Percentiles rank a stretch among this genome's conserved stretches.
Conservation (phyloP, 2,329 filamentous ascomycete species). For the Dactylellina haptotyla region DNA sequence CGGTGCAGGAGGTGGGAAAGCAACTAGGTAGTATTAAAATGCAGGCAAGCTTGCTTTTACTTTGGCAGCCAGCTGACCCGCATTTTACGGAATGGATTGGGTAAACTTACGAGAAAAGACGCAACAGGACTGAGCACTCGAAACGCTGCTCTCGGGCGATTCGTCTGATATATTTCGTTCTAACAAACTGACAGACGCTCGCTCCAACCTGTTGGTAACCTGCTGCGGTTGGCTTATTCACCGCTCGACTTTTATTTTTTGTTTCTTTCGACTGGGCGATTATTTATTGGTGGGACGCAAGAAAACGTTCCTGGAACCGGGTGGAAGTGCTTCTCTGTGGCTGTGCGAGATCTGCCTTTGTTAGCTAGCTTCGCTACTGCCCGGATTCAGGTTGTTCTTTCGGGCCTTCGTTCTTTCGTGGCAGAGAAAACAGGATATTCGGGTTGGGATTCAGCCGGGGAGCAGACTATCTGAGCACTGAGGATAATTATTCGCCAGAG, state of each 20-base stretch:
- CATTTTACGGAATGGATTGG: conserved; percentile 52
- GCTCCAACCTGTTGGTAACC: not conserved
- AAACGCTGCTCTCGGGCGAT: conserved; percentile 3
- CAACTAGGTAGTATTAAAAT: too few species aligned
- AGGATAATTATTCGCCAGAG: too few species aligned
- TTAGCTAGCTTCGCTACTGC: conserved; percentile 18
- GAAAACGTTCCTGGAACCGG: not conserved
- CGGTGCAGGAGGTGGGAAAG: not conserved
- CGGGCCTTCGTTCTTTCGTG: not conserved
- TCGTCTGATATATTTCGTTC: conserved; percentile 33
- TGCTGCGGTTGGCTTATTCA: not conserved
- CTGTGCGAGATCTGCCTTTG: conserved; percentile 43
- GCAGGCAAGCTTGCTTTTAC: not conserved
- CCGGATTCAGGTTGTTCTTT: conserved; percentile 30
- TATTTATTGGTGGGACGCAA: too few species aligned
- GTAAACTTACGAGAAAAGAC: conserved; percentile 49
- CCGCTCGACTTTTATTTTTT: too few species aligned
- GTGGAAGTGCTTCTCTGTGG: conserved; percentile 24
- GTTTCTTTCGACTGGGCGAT: too few species aligned
- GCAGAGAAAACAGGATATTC: conserved; percentile 16
- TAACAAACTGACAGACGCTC: conserved; percentile 10
- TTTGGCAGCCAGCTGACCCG: conserved; percentile 42
- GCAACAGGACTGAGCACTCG: conserved; percentile 18
- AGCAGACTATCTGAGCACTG: too few species aligned
- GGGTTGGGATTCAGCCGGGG: too few species aligned